Percentiles rank a stretch among this genome's conserved stretches.
These are phyloP conservation scores for Inga laurina DNA, from an alignment of 306 rosid species.

Conservation along the genomic window DNA sequence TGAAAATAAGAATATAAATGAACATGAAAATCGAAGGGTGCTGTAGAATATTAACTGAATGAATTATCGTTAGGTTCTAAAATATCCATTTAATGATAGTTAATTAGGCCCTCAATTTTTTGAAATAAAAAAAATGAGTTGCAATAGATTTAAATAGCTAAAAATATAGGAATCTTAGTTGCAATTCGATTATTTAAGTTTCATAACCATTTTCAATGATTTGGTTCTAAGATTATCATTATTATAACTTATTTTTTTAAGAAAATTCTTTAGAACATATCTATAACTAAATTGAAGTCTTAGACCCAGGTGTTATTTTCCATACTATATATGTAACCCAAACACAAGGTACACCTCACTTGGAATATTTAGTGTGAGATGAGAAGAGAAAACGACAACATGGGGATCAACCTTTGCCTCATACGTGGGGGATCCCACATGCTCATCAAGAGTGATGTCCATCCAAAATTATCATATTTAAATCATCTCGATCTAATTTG, in stretches of 20 bases:
- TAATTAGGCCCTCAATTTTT: neutral
- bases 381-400: neutral
- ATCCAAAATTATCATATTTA: too few species aligned
- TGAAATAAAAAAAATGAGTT: neutral
- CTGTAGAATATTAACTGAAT: too few species aligned
- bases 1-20: neutral
- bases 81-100: neutral
- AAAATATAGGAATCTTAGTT: too few species aligned
- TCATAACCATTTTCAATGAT: neutral
- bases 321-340: neutral
- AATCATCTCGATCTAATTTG: too few species aligned
- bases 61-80: neutral
- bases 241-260: neutral
- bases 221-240: too few species aligned
- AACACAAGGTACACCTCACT: neutral
- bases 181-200: neutral
- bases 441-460: too few species aligned
- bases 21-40: neutral
- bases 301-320: too few species aligned
- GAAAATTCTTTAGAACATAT: neutral
- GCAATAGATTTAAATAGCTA: too few species aligned
- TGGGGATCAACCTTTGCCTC: neutral
- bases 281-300: neutral
- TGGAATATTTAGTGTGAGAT: neutral
- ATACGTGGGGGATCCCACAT: neutral